Base-by-base conservation (phyloP, 768 basidiomycete species). In the Boletus vinaceobasis region DNA sequence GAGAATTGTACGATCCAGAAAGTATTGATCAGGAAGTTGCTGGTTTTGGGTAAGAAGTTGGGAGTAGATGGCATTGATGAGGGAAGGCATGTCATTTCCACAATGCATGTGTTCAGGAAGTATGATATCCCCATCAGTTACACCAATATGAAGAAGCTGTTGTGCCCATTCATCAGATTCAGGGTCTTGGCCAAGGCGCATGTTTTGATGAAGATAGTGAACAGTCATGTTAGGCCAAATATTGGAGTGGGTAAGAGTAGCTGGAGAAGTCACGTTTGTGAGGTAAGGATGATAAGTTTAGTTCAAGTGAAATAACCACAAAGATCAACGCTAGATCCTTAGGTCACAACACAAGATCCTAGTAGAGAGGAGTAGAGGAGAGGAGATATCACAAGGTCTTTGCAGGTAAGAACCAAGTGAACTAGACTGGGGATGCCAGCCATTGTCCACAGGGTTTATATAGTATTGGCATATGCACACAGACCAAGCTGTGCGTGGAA, bases 1-100 rank as follows among this genome's bases (percentile, higher is more conserved):
- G 7, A 44, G 43, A 29, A 44, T 44, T 0, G 27, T 31, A 4
- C 5, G 10, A 44, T 44, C 27, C 17, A 44, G 9, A 9, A 44
- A 44, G 2, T 43, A 43, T 5, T n/a, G 7, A 29, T 43, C 15
- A 29, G 26, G 9, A 10, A 17, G 26, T 0, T 31, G 6, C 2
- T 29, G 27, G 1, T 19, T 10, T 5, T 21, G 11, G 4, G 8
- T 2, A 0, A 73, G 49, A 7, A 77, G 65, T 69, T 74, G 75
- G 9, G 35, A 36, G 15, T 76, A 73, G 13, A 68, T 56, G 4
- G 53, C 59, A 48, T 57, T 27, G n/a, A 74, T 69, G 15, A 76
- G 67, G 9, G 60, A 49, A 0, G 58, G 43, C 0, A 65, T 15
- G 21, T 42, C 48, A 39, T 62, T 40, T 4, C 59, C 63, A 60